Percentiles rank a stretch among this genome's conserved stretches.
Evolutionary conservation across 805 yeast species (phyloP).

Genomic region (Ogataea salicorniae): DNA sequence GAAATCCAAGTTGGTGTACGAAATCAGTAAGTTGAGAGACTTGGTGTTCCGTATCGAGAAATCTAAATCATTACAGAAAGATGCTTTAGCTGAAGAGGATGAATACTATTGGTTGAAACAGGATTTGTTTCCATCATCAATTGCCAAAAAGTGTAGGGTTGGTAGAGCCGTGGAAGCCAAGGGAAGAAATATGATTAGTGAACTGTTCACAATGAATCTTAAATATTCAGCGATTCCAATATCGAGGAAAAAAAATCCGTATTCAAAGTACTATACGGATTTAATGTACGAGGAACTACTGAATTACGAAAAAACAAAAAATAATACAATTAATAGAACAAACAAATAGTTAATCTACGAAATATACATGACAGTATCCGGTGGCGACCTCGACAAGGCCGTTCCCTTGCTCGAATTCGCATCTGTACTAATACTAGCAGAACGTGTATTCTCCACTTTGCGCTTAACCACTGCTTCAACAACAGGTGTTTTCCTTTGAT

Average conservation of each 20-base stretch:
- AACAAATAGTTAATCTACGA: background rate
- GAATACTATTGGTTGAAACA: constrained; percentile 3
- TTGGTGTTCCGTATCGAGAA: constrained; percentile 6
- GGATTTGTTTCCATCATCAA: background rate
- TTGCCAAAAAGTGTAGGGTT: background rate
- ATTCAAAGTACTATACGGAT: constrained; percentile 1
- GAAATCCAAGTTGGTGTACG: constrained; percentile 8
- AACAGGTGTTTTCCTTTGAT: background rate
- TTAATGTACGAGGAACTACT: constrained; percentile 4
- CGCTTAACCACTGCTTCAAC: too few relatives aligned
- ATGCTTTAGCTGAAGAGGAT: background rate
- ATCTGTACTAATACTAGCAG: too few relatives aligned
- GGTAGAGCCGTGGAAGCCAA: background rate
- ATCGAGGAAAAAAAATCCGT: background rate
- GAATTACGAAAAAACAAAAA: background rate
- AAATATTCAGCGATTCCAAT: background rate
- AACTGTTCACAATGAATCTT: background rate
- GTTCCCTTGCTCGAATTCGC: too few relatives aligned
- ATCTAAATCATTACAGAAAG: background rate
- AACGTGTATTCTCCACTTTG: too few relatives aligned
- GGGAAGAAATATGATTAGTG: background rate
- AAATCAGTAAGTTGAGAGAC: constrained; percentile 11
- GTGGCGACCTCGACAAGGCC: too few relatives aligned
- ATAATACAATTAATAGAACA: background rate
- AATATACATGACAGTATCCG: too few relatives aligned